Conservation (phyloP, 306 rosid genomes). For the Fagus sylvatica region DNA sequence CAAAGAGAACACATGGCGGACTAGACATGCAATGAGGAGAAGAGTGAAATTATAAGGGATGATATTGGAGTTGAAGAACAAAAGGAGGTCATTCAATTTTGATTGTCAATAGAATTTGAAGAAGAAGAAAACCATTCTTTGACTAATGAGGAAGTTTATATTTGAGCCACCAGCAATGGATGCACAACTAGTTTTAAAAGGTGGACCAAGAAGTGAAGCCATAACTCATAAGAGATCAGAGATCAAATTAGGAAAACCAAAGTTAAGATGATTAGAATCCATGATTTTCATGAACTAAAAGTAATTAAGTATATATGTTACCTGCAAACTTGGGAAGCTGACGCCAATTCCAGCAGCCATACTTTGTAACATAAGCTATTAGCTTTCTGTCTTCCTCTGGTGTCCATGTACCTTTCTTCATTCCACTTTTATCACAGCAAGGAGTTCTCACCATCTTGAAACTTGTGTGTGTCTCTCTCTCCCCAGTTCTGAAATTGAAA, state of each 20-base stretch:
- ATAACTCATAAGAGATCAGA: background rate
- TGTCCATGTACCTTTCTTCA: slow-evolving; percentile 83
- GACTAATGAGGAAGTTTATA: background rate
- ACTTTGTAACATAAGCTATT: slow-evolving; percentile 70
- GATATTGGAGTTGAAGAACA: background rate
- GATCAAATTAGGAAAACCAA: background rate
- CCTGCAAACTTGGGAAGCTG: slow-evolving; percentile 91
- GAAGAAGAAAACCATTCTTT: no score
- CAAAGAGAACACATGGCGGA: no score
- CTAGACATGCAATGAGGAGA: background rate
- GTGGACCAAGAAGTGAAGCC: no score
- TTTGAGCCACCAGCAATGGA: background rate
- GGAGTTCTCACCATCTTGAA: slow-evolving; percentile 70
- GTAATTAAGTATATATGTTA: background rate
- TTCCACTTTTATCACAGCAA: slow-evolving; percentile 54
- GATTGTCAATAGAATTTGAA: background rate
- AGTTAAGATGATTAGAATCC: background rate
- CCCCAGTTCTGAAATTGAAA: background rate
- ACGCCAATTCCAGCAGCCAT: slow-evolving; percentile 95
- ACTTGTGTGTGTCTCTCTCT: background rate
- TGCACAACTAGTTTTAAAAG: background rate
- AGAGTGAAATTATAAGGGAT: background rate
- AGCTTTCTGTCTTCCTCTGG: slow-evolving; percentile 74
- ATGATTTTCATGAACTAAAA: background rate
- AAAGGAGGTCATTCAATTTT: background rate